phyloP scores from a whole-genome alignment of 2,329 filamentous ascomycete species.

The Cladosporium colombiae region DNA sequence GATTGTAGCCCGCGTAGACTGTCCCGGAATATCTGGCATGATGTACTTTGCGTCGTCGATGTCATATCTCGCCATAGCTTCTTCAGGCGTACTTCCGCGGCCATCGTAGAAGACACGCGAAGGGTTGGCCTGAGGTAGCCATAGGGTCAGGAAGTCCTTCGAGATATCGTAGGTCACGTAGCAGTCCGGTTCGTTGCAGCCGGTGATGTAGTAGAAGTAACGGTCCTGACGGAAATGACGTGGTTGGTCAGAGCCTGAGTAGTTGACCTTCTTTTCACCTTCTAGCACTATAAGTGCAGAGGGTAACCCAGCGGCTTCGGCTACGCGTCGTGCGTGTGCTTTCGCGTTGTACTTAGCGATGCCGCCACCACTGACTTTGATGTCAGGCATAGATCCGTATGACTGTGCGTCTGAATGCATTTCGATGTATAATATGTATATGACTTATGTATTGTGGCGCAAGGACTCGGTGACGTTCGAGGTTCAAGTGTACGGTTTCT shows the following conservation, averaged over 20 bases:
- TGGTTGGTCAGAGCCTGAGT: slow-evolving; percentile 74
- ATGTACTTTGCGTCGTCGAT: slow-evolving; percentile 67
- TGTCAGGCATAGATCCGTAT: neutral
- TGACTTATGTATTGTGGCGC: neutral
- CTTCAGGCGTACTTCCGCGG: slow-evolving; percentile 72
- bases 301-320: slow-evolving; percentile 67
- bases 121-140: slow-evolving; percentile 86
- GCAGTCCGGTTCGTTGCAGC: slow-evolving; percentile 78
- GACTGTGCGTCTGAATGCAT: neutral
- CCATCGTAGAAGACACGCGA: slow-evolving; percentile 93
- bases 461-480: neutral
- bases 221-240: slow-evolving; percentile 76
- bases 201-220: slow-evolving; percentile 92
- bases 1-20: neutral
- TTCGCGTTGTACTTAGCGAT: slow-evolving; percentile 73
- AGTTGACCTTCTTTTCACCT: slow-evolving; percentile 44
- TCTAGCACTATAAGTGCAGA: slow-evolving; percentile 81
- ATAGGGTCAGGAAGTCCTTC: slow-evolving; percentile 74
- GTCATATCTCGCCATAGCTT: slow-evolving; percentile 76
- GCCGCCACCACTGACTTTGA: neutral
- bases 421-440: neutral
- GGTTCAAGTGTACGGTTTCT: neutral
- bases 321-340: slow-evolving; percentile 77
- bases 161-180: slow-evolving; percentile 79
- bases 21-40: slow-evolving; percentile 28